Evolutionary conservation across 2,329 filamentous ascomycete genomes (phyloP), one percentile per base, ranked within the genome.

Genomic region (Talaromyces sp.): DNA sequence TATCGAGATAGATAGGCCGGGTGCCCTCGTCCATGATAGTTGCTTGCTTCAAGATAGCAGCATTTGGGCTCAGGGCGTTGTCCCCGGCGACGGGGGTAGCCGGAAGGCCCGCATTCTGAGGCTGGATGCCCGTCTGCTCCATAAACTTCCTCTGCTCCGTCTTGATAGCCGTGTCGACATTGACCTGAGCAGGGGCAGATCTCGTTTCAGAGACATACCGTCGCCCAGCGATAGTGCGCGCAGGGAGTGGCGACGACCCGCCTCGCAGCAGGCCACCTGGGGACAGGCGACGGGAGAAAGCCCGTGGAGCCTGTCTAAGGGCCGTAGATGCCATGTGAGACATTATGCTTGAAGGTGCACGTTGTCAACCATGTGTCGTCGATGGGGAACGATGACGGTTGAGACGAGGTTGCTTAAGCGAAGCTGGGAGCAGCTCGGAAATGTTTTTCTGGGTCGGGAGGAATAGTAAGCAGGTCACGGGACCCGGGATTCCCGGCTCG

Each of bases 1-100:
- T 96, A 73, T 99, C 95, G 59, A 99, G 88, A 71, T 99, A 99
- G 73, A 99, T 98, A 44, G 95, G 95, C 63, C 95, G 84, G 64
- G 91, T 88, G 62, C 95, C 95, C 76, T 96, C 88, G 68, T 96
- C 93, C 88, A 98, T 91, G 65, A 96, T 82, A 13, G 92, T 92
- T 9, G 93, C 93, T 75, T 96, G 89, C 80, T 95, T 96, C 64
- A 99, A 81, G 53, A 97, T 81, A 78, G 86, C 86, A 65, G 91
- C 90, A 73, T 90, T 86, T n/a, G 91, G 90, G 76, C 89, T 95
- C 81, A 95, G 87, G 73, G 88, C 88, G 56, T 85, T 84, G 73
- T 90, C 85, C 17, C 82, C 84, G 61, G 82, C 80, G 68, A 86
- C 78, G 53, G 80, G 80, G 4, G 87, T 80, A 3, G 82, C 80